These are phyloP conservation scores for Sclerotinia glacialis DNA, from an alignment of 2,329 filamentous ascomycete genomes.

Conservation along the genomic window DNA sequence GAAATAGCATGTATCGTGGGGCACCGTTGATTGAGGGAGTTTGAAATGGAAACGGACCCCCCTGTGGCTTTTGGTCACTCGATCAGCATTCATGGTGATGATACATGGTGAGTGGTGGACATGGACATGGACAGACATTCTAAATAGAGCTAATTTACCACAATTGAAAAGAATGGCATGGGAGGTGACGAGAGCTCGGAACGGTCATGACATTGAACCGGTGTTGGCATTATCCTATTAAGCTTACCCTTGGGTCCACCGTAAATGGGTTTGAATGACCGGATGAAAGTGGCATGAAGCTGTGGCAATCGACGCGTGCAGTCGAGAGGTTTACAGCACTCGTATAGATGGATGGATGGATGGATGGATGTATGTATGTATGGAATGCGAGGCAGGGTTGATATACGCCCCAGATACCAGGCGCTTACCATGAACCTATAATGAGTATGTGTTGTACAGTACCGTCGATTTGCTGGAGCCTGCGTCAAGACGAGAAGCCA, in stretches of 20 bases:
- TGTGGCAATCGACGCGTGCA: background rate
- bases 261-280: background rate
- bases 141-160: constrained; percentile 19
- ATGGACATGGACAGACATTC: constrained; percentile 5
- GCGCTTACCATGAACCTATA: background rate
- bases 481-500: background rate
- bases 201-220: background rate
- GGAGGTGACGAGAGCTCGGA: constrained; percentile 6
- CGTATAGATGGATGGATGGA: background rate
- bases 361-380: background rate
- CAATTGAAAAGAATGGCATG: constrained; percentile 5
- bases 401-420: background rate
- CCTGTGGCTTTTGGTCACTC: constrained; percentile 13
- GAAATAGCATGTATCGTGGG: constrained; percentile 13
- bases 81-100: constrained; percentile 6
- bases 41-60: constrained; percentile 13
- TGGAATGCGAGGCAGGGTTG: background rate
- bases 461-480: background rate
- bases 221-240: constrained; percentile 11
- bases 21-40: constrained; percentile 14
- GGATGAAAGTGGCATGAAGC: constrained; percentile 9
- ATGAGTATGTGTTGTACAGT: constrained; percentile 7
- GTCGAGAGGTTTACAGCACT: background rate
- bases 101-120: constrained; percentile 12
- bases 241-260: constrained; percentile 4